Conservation (phyloP, 306 rosid genomes). For the Vigna mungo region DNA sequence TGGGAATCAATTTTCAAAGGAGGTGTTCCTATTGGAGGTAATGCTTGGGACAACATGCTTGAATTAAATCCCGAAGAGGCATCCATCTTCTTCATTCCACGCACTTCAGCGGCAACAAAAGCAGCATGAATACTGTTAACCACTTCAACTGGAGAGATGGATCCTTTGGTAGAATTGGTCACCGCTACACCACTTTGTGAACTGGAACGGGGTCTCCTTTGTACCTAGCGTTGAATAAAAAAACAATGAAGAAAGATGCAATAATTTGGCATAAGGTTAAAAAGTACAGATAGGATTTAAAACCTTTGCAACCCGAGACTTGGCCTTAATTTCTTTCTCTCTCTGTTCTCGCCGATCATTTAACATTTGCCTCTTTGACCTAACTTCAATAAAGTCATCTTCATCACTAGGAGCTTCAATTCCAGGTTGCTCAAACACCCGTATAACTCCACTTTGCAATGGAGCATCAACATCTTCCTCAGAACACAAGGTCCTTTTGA, state of each 20-base stretch:
- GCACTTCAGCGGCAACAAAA: constrained; percentile 63
- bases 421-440: constrained; percentile 96
- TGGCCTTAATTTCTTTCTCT: constrained; percentile 89
- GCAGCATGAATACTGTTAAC: constrained; percentile 52
- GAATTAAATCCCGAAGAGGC: constrained; percentile 71
- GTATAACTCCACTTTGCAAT: constrained; percentile 89
- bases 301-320: constrained; percentile 82
- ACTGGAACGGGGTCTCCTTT: constrained; percentile 63
- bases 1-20: constrained; percentile 79
- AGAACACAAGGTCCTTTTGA: constrained; percentile 73
- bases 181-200: constrained; percentile 47
- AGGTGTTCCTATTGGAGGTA: constrained; percentile 95
- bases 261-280: constrained; percentile 23
- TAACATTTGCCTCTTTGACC: constrained; percentile 97
- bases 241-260: constrained; percentile 34
- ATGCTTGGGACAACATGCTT: constrained; percentile 60
- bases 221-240: constrained; percentile 55
- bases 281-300: constrained; percentile 30
- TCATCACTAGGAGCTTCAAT: constrained; percentile 98
- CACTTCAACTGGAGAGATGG: constrained; percentile 56
- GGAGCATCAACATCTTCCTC: constrained; percentile 87
- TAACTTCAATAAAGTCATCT: constrained; percentile 95
- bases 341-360: constrained; percentile 93
- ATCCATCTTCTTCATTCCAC: constrained; percentile 56
- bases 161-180: constrained; percentile 58